These are phyloP conservation scores for Syncephalis fuscata DNA, from an alignment of 371 early-diverging fungal genomes.

Conservation along the genomic window DNA sequence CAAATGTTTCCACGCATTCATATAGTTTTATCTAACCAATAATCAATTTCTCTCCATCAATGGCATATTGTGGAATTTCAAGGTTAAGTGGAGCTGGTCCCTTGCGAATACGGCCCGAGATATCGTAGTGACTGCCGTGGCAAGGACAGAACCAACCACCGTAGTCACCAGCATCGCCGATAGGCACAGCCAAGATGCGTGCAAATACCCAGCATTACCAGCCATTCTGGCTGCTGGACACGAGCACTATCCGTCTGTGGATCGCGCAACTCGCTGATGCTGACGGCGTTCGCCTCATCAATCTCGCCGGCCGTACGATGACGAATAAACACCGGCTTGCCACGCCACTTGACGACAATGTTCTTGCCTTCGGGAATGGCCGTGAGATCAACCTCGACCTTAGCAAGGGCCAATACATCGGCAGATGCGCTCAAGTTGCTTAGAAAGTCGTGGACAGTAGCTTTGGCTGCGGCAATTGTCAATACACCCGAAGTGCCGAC, in stretches of 20 bases:
- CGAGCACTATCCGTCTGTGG: constrained; percentile 86
- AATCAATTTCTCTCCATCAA: constrained; percentile 33
- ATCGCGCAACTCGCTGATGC: constrained; percentile 67
- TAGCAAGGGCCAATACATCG: constrained; percentile 94
- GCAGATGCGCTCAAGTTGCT: constrained; percentile 88
- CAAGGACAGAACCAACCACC: constrained; percentile 99
- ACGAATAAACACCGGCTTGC: constrained; percentile 96
- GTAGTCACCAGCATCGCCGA: constrained; percentile 94
- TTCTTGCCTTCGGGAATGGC: constrained; percentile 94
- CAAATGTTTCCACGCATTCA: no score
- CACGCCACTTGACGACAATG: constrained; percentile 95
- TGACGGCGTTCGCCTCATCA: constrained; percentile 75
- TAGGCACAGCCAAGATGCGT: constrained; percentile 97
- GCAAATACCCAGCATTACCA: constrained; percentile 95
- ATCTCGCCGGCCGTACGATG: constrained; percentile 93
- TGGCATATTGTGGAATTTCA: constrained; percentile 77
- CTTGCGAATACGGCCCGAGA: constrained; percentile 86
- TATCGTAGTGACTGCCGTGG: constrained; percentile 90
- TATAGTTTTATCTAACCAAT: constrained; percentile 26
- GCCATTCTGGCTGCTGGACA: constrained; percentile 86
- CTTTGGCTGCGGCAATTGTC: constrained; percentile 77
- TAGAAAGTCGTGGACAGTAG: constrained; percentile 80
- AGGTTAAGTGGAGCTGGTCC: constrained; percentile 97
- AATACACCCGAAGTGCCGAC: constrained; percentile 81
- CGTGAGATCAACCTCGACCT: constrained; percentile 85